A percentile compares a stretch with the other conserved stretches of the same genome.
Evolutionary conservation across 345 rosid species (phyloP).

Genomic region (Xanthoceras sorbifolium): DNA sequence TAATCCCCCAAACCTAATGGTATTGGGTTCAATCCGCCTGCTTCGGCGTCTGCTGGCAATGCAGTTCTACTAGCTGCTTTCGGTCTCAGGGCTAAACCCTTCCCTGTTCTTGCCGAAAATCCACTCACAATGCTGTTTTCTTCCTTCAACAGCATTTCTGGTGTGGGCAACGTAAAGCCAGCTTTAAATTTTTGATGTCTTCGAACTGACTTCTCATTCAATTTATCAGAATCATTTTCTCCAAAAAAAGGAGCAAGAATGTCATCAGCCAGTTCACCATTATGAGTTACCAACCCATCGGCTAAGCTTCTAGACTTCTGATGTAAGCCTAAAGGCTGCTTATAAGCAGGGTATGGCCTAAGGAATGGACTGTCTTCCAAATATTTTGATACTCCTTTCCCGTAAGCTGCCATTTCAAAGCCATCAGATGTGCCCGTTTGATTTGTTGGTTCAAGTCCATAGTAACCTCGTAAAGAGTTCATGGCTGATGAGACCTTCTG

Average conservation of each 20-base stretch:
- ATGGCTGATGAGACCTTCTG: constrained; percentile 68
- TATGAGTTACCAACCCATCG: constrained; percentile 44
- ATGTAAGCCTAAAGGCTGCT: constrained; percentile 41
- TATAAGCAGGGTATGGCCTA: constrained; percentile 37
- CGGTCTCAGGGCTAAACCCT: constrained; percentile 66
- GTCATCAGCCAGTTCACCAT: constrained; percentile 37
- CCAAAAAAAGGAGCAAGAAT: constrained; percentile 24
- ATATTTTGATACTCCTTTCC: constrained; percentile 35
- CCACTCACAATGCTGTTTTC: constrained; percentile 45
- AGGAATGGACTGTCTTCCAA: constrained; percentile 36
- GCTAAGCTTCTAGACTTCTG: constrained; percentile 67
- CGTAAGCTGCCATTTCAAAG: constrained; percentile 53
- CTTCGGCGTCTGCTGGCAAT: constrained; percentile 37
- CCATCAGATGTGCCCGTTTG: constrained; percentile 39
- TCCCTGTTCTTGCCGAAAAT: constrained; percentile 50
- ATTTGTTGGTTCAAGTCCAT: constrained; percentile 55
- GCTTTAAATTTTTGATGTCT: constrained; percentile 75
- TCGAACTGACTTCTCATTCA: constrained; percentile 48
- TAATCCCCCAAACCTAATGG: constrained; percentile 36
- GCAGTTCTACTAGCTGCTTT: constrained; percentile 52
- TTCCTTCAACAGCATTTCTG: constrained; percentile 66
- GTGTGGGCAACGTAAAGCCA: constrained; percentile 41
- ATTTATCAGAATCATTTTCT: constrained; percentile 35
- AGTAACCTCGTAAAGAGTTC: constrained; percentile 77
- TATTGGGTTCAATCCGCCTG: constrained; percentile 19